Evolutionary conservation across 1,284 basidiomycete genomes (phyloP).

Genomic region (Meira nashicola): DNA sequence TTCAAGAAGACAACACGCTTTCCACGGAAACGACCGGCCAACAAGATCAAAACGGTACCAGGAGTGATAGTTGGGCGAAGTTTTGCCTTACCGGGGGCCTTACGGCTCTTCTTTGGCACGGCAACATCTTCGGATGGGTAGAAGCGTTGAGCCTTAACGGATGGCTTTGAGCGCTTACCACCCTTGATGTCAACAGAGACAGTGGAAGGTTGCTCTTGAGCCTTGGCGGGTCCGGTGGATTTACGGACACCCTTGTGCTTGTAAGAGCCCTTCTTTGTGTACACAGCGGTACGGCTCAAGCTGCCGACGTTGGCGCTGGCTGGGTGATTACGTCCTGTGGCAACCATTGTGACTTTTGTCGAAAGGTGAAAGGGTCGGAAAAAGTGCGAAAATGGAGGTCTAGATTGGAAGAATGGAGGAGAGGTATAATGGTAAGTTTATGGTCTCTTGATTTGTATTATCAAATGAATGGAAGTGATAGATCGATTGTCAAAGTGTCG

Average conservation of each 20-base stretch:
- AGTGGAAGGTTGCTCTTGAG: constrained; percentile 57
- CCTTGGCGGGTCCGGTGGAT: constrained; percentile 60
- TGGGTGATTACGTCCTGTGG: constrained; percentile 27
- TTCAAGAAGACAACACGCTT: constrained; percentile 98
- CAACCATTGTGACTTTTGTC: background rate
- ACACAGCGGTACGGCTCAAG: constrained; percentile 60
- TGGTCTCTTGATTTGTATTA: too few relatives aligned
- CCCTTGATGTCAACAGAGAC: constrained; percentile 90
- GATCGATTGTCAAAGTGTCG: too few relatives aligned
- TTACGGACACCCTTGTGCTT: constrained; percentile 70
- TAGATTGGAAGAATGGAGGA: too few relatives aligned
- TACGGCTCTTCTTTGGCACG: constrained; percentile 83
- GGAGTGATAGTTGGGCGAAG: constrained; percentile 86
- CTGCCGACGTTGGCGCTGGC: constrained; percentile 64
- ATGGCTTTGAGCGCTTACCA: constrained; percentile 76
- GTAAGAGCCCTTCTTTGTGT: constrained; percentile 68
- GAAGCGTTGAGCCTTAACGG: constrained; percentile 81
- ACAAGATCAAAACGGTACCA: constrained; percentile 90
- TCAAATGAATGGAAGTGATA: too few relatives aligned
- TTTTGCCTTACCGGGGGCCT: constrained; percentile 65
- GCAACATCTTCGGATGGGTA: constrained; percentile 95
- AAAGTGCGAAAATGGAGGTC: too few relatives aligned
- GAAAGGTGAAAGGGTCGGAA: too few relatives aligned
- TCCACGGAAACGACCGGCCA: constrained; percentile 95
- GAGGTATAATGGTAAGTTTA: too few relatives aligned